These are phyloP conservation scores for Aphanoascus verrucosus DNA, from an alignment of 2,329 filamentous ascomycete genomes.

Conservation along the genomic window DNA sequence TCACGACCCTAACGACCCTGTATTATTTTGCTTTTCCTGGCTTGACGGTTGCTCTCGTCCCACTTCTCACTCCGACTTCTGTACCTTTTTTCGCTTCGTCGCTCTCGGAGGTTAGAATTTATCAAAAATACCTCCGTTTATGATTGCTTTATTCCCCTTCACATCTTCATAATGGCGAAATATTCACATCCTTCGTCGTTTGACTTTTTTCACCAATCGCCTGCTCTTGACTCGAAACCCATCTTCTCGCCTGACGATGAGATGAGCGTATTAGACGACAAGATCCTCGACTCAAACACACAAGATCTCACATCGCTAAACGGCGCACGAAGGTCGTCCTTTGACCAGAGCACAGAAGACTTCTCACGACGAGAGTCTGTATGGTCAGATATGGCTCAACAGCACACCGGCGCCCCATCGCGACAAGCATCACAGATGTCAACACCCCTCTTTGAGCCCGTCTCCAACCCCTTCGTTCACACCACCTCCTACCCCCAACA, in stretches of 20 bases:
- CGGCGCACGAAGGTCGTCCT: constrained; percentile 36
- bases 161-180: constrained; percentile 31
- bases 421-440: constrained; percentile 33
- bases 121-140: constrained; percentile 6
- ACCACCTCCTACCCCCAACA: constrained; percentile 32
- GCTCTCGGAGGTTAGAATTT: constrained; percentile 8
- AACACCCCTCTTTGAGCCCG: constrained; percentile 41
- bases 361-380: constrained; percentile 44
- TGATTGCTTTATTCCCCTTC: constrained; percentile 4
- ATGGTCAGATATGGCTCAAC: constrained; percentile 29
- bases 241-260: constrained; percentile 41
- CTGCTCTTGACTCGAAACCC: constrained; percentile 34
- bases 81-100: constrained; percentile 11
- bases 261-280: constrained; percentile 42
- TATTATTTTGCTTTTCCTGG: constrained; percentile 5
- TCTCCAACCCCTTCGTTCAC: constrained; percentile 32
- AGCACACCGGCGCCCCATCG: constrained; percentile 31
- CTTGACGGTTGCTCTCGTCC: neutral
- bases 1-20: constrained; percentile 11
- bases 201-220: constrained; percentile 36
- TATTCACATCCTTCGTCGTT: constrained; percentile 35
- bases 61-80: neutral
- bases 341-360: constrained; percentile 39
- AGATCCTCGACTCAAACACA: constrained; percentile 41
- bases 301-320: constrained; percentile 40